Evolutionary conservation across 805 yeast genomes (phyloP).

Genomic region (Pichia ethanolica): DNA sequence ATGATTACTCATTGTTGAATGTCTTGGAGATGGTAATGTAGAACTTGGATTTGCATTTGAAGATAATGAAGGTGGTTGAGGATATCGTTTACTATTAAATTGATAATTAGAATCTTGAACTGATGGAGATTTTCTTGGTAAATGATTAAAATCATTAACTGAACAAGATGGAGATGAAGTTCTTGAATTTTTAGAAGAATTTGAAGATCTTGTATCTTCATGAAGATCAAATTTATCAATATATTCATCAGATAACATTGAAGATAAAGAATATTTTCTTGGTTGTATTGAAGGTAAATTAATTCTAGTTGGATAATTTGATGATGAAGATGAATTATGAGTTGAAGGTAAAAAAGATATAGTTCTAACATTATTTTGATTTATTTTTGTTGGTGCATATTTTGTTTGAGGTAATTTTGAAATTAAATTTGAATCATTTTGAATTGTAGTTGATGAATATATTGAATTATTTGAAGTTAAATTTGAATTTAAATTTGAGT

Average conservation of each 20-base stretch:
- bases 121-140: neutral
- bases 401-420: conserved; percentile 4
- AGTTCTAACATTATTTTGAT: conserved; percentile 1
- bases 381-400: conserved; percentile 1
- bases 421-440: conserved; percentile 7
- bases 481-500: conserved; percentile 17
- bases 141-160: neutral
- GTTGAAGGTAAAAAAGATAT: neutral
- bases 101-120: neutral
- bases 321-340: conserved; percentile 1
- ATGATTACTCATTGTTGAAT: conserved; percentile 1
- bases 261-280: conserved; percentile 16
- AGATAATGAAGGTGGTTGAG: conserved; percentile 7
- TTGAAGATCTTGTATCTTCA: conserved; percentile 2
- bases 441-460: conserved; percentile 9
- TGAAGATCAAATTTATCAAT: conserved; percentile 6
- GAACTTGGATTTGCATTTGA: neutral
- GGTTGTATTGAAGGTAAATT: conserved; percentile 15
- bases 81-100: conserved; percentile 1
- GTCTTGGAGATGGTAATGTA: conserved; percentile 9
- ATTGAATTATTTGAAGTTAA: conserved; percentile 10
- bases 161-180: conserved; percentile 12
- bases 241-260: conserved; percentile 12
- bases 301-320: conserved; percentile 8
- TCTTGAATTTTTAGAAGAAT: conserved; percentile 10